A percentile compares a stretch with the other conserved stretches of the same genome.
Evolutionary conservation across 2,329 filamentous ascomycete species (phyloP).

Genomic region (Phialemoniopsis sp.): DNA sequence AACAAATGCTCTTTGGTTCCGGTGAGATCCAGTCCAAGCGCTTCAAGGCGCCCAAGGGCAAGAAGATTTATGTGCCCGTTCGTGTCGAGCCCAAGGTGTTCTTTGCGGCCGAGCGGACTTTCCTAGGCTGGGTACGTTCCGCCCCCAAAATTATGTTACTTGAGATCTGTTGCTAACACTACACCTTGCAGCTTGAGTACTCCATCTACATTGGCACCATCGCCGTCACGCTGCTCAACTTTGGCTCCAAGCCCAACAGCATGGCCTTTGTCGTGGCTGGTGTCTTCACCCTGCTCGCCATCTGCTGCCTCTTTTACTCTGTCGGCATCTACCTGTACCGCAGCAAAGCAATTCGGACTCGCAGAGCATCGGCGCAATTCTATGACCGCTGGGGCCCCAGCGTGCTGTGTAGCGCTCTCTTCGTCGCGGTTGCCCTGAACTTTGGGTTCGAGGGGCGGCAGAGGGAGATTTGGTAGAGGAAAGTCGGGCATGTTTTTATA

Average conservation of each 20-base stretch:
- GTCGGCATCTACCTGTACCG: conserved; percentile 85
- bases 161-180: conserved; percentile 10
- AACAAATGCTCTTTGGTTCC: conserved; percentile 47
- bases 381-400: conserved; percentile 88
- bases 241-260: conserved; percentile 54
- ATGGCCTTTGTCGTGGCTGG: conserved; percentile 67
- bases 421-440: conserved; percentile 72
- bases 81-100: conserved; percentile 97
- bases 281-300: conserved; percentile 78
- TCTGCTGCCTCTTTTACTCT: conserved; percentile 75
- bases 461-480: conserved; percentile 44
- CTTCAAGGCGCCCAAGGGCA: conserved; percentile 74
- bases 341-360: conserved; percentile 76
- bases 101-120: conserved; percentile 93
- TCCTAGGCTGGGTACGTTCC: conserved; percentile 78
- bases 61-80: conserved; percentile 93
- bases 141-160: conserved; percentile 21
- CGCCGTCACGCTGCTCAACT: conserved; percentile 79
- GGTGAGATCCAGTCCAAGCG: conserved; percentile 52
- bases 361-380: conserved; percentile 75
- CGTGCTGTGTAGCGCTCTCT: conserved; percentile 67
- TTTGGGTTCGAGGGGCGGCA: conserved; percentile 74
- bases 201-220: conserved; percentile 91
- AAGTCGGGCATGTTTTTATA: no score
- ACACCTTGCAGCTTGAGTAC: conserved; percentile 70